These are phyloP conservation scores for Gentiana straminea DNA, from an alignment of 257 asterid species.

Conservation along the genomic window DNA sequence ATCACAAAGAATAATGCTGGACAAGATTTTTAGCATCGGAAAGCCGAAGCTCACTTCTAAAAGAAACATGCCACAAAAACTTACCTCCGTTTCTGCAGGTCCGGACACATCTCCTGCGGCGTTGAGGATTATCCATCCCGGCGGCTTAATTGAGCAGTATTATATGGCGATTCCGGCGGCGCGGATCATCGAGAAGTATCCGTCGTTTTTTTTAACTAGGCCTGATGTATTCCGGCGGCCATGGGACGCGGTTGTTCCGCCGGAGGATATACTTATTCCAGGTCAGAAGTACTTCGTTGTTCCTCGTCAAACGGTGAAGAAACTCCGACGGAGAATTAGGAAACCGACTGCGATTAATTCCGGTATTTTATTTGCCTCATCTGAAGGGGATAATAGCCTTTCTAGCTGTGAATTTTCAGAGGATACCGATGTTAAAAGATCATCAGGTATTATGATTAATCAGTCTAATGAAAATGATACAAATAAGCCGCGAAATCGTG, in stretches of 20 bases:
- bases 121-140: constrained; percentile 52
- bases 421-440: constrained; percentile 2
- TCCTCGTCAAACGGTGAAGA: constrained; percentile 45
- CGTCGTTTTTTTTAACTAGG: constrained; percentile 37
- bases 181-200: constrained; percentile 47
- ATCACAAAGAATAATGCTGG: background rate
- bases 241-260: constrained; percentile 46
- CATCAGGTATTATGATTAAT: constrained; percentile 22
- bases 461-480: constrained; percentile 26
- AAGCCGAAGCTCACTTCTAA: background rate
- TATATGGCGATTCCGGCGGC: constrained; percentile 75
- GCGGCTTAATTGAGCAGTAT: constrained; percentile 44
- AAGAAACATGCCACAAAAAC: constrained; percentile 3
- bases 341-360: constrained; percentile 5
- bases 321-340: constrained; percentile 38
- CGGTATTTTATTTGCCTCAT: background rate
- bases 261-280: constrained; percentile 56
- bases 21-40: background rate
- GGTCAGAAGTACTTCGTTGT: constrained; percentile 53
- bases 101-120: constrained; percentile 19
- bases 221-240: constrained; percentile 56
- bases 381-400: background rate
- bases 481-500: constrained; percentile 24
- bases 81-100: background rate
- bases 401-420: background rate